phyloP scores from a whole-genome alignment of 2,329 filamentous ascomycete genomes.

The Hypoxylon sp. region DNA sequence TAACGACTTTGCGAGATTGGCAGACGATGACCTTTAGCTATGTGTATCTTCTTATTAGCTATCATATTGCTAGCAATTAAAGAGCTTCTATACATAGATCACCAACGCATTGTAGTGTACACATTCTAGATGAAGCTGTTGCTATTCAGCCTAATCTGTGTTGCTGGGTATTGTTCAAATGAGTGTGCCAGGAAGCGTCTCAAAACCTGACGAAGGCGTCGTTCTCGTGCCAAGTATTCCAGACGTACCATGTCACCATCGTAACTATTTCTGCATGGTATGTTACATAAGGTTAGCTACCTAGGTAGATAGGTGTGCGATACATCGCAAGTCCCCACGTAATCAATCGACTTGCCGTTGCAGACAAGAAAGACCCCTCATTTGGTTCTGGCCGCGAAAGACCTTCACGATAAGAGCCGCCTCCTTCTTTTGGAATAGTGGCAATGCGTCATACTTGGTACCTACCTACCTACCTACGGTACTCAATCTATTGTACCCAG shows the following conservation, averaged over 20 bases:
- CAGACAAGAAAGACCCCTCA: slow-evolving; percentile 21
- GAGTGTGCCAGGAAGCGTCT: background rate
- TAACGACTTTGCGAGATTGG: background rate
- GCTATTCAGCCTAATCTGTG: slow-evolving; percentile 24
- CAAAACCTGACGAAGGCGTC: slow-evolving; percentile 2
- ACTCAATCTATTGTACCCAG: no score
- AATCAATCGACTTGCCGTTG: slow-evolving; percentile 7
- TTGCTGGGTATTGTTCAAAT: slow-evolving; percentile 1
- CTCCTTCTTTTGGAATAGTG: slow-evolving; percentile 39
- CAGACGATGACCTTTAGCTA: no score
- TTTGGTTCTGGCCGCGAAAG: background rate
- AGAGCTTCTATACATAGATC: background rate
- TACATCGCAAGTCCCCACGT: slow-evolving; percentile 21
- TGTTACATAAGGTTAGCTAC: slow-evolving; percentile 35
- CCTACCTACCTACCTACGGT: background rate
- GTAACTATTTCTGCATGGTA: slow-evolving; percentile 24
- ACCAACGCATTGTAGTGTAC: no score
- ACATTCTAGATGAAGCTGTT: slow-evolving; percentile 16
- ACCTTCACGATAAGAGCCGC: slow-evolving; percentile 35
- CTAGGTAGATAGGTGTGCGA: slow-evolving; percentile 10
- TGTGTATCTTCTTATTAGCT: background rate
- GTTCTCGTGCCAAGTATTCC: background rate
- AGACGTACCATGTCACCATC: background rate
- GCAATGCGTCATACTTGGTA: slow-evolving; percentile 12
- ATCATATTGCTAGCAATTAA: background rate